A percentile compares a stretch with the other conserved stretches of the same genome.
Conservation (phyloP, 352 stramenopile species). For the Globisporangium alternatum region DNA sequence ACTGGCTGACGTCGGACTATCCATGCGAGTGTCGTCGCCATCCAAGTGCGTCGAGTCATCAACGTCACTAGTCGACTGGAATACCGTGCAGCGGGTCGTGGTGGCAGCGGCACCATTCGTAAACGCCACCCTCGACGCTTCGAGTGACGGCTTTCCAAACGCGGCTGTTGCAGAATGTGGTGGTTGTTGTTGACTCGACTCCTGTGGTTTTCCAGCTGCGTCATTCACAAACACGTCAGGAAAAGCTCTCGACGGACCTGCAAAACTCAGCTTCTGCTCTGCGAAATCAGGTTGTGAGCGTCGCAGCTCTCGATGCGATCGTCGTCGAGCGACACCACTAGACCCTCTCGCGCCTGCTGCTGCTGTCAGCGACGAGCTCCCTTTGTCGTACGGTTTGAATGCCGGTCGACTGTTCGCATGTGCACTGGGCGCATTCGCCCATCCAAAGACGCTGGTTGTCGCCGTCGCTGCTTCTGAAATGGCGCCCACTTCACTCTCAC, state of each 20-base stretch:
- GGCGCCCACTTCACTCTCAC: neutral
- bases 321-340: neutral
- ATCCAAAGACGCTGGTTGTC: slow-evolving; percentile 13
- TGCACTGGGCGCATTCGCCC: neutral
- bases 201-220: neutral
- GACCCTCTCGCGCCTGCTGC: neutral
- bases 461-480: neutral
- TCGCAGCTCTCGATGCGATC: neutral
- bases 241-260: neutral
- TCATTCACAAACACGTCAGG: neutral
- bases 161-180: neutral
- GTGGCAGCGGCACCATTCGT: neutral
- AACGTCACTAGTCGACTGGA: neutral
- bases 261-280: neutral
- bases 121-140: neutral
- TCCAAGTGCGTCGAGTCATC: neutral
- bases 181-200: neutral
- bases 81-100: neutral
- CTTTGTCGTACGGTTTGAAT: slow-evolving; percentile 16
- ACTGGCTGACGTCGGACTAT: neutral
- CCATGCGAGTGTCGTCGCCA: slow-evolving; percentile 10
- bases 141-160: neutral
- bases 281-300: neutral
- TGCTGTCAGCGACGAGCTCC: neutral
- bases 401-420: neutral